Evolutionary conservation across 345 rosid genomes (phyloP).

Genomic region (Conringia planisiliqua): DNA sequence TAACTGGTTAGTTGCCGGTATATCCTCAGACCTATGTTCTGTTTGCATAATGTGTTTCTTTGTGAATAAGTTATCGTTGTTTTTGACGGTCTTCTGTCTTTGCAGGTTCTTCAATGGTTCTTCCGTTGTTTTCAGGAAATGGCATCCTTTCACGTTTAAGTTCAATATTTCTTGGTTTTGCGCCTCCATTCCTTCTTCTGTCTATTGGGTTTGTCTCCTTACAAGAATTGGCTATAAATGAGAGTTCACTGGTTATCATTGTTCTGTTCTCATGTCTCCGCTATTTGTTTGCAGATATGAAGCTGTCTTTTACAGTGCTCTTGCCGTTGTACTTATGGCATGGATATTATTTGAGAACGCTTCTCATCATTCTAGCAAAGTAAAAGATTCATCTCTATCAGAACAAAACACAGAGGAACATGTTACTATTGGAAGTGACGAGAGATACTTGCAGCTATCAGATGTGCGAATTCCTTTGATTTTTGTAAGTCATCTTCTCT

Average conservation of each 20-base stretch:
- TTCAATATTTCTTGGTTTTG: constrained; percentile 88
- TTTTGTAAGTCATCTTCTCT: constrained; percentile 58
- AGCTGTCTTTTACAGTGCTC: constrained; percentile 88
- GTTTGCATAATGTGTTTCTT: neutral
- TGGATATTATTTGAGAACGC: constrained; percentile 85
- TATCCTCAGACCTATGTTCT: constrained; percentile 22
- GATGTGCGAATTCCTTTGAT: constrained; percentile 77
- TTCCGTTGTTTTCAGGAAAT: constrained; percentile 75
- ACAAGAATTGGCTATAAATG: neutral
- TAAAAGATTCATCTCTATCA: constrained; percentile 38
- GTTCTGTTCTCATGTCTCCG: constrained; percentile 20
- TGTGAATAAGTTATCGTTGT: neutral
- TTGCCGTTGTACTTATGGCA: constrained; percentile 69
- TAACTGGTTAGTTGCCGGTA: constrained; percentile 84
- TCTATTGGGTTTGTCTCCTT: constrained; percentile 70
- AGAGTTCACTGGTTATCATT: neutral
- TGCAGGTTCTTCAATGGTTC: constrained; percentile 73
- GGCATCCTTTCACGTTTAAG: constrained; percentile 68
- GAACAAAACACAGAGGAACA: constrained; percentile 35
- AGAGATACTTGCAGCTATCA: constrained; percentile 74
- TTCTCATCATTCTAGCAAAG: constrained; percentile 45
- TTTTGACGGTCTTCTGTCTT: constrained; percentile 19
- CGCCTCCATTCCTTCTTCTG: constrained; percentile 83
- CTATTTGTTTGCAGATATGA: constrained; percentile 61
- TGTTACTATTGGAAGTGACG: constrained; percentile 44